Percentiles rank a stretch among this genome's conserved stretches.
These are phyloP conservation scores for Violaceomyces palustris DNA, from an alignment of 1,284 basidiomycete genomes.

Conservation along the genomic window DNA sequence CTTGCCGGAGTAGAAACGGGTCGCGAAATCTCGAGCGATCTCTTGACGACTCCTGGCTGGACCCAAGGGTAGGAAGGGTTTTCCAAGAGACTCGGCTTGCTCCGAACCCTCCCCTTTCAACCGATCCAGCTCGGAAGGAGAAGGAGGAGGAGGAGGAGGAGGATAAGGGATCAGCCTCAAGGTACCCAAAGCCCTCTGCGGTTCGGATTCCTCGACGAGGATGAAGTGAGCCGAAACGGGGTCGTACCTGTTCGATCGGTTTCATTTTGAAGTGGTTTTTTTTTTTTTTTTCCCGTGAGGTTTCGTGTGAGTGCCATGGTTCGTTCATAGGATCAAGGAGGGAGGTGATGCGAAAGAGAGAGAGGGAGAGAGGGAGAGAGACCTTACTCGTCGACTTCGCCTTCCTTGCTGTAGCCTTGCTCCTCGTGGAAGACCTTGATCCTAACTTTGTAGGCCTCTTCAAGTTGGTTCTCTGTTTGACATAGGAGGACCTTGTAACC, in stretches of 20 bases:
- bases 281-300: no score
- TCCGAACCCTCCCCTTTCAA: no score
- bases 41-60: slow-evolving; percentile 13
- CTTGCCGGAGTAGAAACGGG: slow-evolving; percentile 3
- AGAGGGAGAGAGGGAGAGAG: no score
- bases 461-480: slow-evolving; percentile 14
- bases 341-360: no score
- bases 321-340: no score
- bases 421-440: slow-evolving; percentile 39
- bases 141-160: slow-evolving; percentile 15
- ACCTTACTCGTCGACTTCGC: slow-evolving; percentile 32
- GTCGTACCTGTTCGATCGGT: slow-evolving; percentile 8
- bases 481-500: slow-evolving; percentile 18
- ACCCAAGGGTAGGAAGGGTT: no score
- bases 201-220: slow-evolving; percentile 4
- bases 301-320: neutral
- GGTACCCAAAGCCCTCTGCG: slow-evolving; percentile 8
- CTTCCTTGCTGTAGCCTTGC: slow-evolving; percentile 33
- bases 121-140: slow-evolving; percentile 3
- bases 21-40: slow-evolving; percentile 18
- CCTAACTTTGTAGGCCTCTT: slow-evolving; percentile 19
- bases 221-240: slow-evolving; percentile 23
- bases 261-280: neutral
- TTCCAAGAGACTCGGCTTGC: no score
- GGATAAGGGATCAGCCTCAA: slow-evolving; percentile 22